Evolutionary conservation across 176 grass and related monocot genomes (phyloP).

Genomic region (Guadua angustifolia): DNA sequence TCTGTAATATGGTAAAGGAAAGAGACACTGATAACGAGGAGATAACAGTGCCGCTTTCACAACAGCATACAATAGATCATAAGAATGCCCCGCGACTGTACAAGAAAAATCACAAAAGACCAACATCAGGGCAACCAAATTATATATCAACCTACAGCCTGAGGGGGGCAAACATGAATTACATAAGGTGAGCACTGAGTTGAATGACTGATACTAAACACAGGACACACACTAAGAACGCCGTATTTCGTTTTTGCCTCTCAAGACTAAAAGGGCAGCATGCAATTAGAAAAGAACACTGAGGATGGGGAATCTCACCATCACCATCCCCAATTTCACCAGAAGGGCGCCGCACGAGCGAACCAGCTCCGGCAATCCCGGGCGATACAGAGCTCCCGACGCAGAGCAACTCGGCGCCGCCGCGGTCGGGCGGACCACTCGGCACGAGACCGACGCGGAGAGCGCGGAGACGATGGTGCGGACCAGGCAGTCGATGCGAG

Average conservation of each 20-base stretch:
- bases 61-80: constrained; percentile 60
- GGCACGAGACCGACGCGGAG: constrained; percentile 54
- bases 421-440: constrained; percentile 38
- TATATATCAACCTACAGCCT: neutral
- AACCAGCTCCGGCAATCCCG: constrained; percentile 58
- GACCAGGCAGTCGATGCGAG: constrained; percentile 58
- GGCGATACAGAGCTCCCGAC: constrained; percentile 61
- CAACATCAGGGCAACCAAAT: constrained; percentile 9
- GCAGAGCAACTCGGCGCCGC: constrained; percentile 42
- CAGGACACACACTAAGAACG: neutral
- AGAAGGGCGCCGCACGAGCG: constrained; percentile 51
- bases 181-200: neutral
- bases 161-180: neutral
- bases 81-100: constrained; percentile 45
- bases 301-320: constrained; percentile 35
- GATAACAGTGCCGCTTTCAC: constrained; percentile 53
- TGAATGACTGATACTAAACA: neutral
- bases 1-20: constrained; percentile 50
- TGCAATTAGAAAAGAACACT: neutral
- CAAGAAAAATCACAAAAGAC: constrained; percentile 34
- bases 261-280: neutral
- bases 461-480: constrained; percentile 62
- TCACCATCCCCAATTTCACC: constrained; percentile 47
- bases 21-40: constrained; percentile 47
- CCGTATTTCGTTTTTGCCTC: no score